Evolutionary conservation across 768 basidiomycete genomes (phyloP).

Genomic region (Psilocybe cubensis): DNA sequence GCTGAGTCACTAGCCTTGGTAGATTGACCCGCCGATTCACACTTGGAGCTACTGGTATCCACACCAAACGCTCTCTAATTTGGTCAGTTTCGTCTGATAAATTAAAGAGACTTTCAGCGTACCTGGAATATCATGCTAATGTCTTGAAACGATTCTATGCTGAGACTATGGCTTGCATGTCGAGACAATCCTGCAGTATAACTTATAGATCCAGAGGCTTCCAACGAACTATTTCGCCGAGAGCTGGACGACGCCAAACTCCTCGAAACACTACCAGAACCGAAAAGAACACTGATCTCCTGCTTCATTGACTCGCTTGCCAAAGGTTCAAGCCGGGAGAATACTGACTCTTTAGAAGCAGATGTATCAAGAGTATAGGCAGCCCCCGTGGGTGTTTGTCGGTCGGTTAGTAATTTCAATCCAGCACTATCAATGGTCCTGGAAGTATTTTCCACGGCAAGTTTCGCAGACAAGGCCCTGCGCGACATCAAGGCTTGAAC

Average conservation of each 20-base stretch:
- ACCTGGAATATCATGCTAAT: conserved; percentile 17
- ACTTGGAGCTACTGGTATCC: neutral
- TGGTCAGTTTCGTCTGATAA: neutral
- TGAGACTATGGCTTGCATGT: conserved; percentile 3
- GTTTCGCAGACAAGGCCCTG: conserved; percentile 16
- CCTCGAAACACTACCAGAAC: conserved; percentile 15
- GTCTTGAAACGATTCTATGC: conserved; percentile 22
- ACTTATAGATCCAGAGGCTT: conserved; percentile 1
- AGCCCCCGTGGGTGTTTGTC: neutral
- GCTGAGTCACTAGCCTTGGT: neutral
- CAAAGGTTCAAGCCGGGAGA: conserved; percentile 26
- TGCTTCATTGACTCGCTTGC: conserved; percentile 29
- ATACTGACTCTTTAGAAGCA: conserved; percentile 13
- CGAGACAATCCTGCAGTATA: neutral
- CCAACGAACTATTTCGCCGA: neutral
- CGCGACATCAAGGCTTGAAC: conserved; percentile 39
- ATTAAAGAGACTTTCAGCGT: neutral
- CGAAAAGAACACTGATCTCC: conserved; percentile 25
- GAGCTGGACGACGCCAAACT: conserved; percentile 8
- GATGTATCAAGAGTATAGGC: conserved; percentile 11
- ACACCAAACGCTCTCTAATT: conserved; percentile 7
- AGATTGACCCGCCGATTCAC: neutral
- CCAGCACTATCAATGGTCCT: neutral
- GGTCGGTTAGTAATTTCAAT: neutral
- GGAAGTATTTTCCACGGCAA: neutral